These are phyloP conservation scores for Venturiaceae sp. DNA, from an alignment of 2,329 filamentous ascomycete species.

Conservation along the genomic window DNA sequence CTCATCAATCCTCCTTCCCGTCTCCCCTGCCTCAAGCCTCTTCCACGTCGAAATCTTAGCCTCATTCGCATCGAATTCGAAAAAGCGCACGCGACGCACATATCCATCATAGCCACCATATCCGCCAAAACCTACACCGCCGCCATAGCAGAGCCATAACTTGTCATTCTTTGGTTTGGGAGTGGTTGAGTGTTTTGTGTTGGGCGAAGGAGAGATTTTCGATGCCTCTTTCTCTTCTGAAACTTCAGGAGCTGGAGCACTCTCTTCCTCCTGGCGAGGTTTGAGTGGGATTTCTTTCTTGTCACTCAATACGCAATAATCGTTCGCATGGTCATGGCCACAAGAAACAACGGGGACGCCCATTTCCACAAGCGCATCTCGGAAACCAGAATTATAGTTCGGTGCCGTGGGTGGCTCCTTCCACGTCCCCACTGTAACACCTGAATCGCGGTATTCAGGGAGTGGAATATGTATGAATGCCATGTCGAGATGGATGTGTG, in stretches of 20 bases:
- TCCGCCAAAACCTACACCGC: conserved; percentile 83
- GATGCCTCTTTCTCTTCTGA: background rate
- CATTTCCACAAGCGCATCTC: conserved; percentile 76
- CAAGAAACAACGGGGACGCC: conserved; percentile 81
- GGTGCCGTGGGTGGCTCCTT: conserved; percentile 82
- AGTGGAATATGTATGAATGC: conserved; percentile 97
- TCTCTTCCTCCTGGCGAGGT: background rate
- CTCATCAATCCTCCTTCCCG: conserved; percentile 43
- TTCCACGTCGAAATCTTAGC: conserved; percentile 90
- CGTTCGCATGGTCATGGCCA: conserved; percentile 94
- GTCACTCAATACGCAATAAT: conserved; percentile 70
- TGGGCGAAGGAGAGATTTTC: background rate
- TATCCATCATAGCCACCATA: conserved; percentile 88
- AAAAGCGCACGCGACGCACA: conserved; percentile 74
- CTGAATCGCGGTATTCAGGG: conserved; percentile 66
- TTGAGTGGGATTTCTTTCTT: conserved; percentile 22
- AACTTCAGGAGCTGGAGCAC: background rate
- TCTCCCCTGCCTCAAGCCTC: conserved; percentile 60
- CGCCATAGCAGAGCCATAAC: conserved; percentile 97
- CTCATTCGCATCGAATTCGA: conserved; percentile 87
- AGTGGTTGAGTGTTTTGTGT: background rate
- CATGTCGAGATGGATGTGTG: conserved; percentile 86
- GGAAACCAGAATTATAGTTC: conserved; percentile 84
- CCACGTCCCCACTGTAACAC: conserved; percentile 59
- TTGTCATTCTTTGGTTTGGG: conserved; percentile 30